Base-by-base conservation (phyloP, 1,284 basidiomycete genomes). In the Ceratobasidium sp. region DNA sequence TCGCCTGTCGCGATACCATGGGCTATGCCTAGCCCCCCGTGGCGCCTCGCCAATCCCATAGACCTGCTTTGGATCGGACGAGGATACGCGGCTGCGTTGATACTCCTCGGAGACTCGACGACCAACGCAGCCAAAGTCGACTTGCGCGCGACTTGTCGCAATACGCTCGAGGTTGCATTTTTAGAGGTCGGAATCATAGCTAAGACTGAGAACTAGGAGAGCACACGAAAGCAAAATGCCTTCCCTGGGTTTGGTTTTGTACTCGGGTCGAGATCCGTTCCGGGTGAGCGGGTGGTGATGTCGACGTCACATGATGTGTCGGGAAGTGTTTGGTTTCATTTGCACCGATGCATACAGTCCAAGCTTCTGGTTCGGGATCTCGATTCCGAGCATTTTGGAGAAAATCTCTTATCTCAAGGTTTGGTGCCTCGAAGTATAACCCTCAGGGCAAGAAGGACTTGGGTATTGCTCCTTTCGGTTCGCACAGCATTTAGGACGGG, bases 211-310 rank as follows among this genome's bases (percentile, higher is more conserved):
- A 19, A 49, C 19, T 49, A 49, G 25, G 32, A 19, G 37, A 52
- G 56, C 25, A 29, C 54, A 52, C 6, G 37, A 43, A 29, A n/a
- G 15, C n/a, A 9, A 46, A 19, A 34, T 22, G 5, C 40, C 15
- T 49, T 57, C 59, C 40, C 70, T 44, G 66, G 4, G 46, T 68
- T 29, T 62, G 25, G 59, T 73, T 73, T 49, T 73, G 43, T 73
- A 73, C 32, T n/a, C 43, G 57, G 22, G 57, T 62, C n/a, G 19
- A 61, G 70, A 73, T 73, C 70, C 70, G 70, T 73, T 46, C 70
- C 70, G 70, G 49, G 25, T 40, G 29, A 43, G 46, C 22, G 34
- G 25, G 70, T 73, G 57, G 70, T 29, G 29, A 40, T 73, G 70
- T 8, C 1, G 1, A 6, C 22, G 52, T 73, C 70, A 73, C 57